Conservation (phyloP, 164 flowering plant genomes). For the Tinospora cordifolia region DNA sequence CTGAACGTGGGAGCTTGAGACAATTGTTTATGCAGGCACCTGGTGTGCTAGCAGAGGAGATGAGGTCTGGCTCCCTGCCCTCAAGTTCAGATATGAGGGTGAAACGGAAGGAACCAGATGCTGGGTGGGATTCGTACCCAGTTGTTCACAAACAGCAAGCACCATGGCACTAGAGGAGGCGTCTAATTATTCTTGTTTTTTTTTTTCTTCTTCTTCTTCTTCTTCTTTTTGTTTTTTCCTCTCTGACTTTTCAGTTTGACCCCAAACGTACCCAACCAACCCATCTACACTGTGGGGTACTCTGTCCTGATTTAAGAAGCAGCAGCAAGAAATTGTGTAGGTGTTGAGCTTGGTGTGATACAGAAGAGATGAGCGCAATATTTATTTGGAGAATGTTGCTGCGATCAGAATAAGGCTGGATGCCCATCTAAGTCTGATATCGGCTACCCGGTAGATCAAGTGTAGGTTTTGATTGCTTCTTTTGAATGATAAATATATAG, state of each 20-base stretch:
- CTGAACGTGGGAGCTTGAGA: slow-evolving; percentile 26
- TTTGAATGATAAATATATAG: neutral
- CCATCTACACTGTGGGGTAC: neutral
- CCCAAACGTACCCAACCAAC: neutral
- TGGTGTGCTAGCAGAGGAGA: slow-evolving; percentile 43
- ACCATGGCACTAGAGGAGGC: slow-evolving; percentile 34
- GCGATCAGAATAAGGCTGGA: slow-evolving; percentile 7
- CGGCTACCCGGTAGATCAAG: slow-evolving; percentile 11
- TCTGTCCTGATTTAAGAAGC: neutral
- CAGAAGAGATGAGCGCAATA: neutral
- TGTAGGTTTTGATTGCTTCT: slow-evolving; percentile 28
- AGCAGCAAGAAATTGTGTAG: neutral
- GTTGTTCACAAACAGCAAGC: slow-evolving; percentile 39
- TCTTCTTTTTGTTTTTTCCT: too few species aligned
- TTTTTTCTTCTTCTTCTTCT: too few species aligned
- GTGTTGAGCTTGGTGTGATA: slow-evolving; percentile 3
- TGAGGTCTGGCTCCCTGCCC: slow-evolving; percentile 28
- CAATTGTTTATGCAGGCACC: slow-evolving; percentile 36
- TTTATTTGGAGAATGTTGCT: neutral
- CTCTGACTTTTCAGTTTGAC: neutral
- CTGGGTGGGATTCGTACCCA: slow-evolving; percentile 54
- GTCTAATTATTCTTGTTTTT: neutral
- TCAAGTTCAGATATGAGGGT: slow-evolving; percentile 38
- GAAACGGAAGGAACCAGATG: slow-evolving; percentile 76
- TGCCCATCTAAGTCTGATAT: slow-evolving; percentile 34